Conservation (phyloP, 257 asterid species). For the Sherardia arvensis region DNA sequence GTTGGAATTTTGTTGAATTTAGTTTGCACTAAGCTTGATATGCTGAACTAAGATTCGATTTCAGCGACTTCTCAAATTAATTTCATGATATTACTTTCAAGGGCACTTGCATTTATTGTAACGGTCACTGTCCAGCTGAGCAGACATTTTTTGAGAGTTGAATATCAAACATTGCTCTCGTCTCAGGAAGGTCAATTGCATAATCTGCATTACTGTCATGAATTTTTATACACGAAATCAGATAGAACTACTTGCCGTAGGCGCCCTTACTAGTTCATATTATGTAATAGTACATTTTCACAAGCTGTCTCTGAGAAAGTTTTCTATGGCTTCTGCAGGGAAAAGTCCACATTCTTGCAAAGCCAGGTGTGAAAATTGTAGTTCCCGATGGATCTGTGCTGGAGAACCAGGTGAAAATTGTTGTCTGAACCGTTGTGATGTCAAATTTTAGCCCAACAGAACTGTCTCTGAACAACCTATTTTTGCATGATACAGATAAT, state of each 20-base stretch:
- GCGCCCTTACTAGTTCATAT: neutral
- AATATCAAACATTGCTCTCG: neutral
- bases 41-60: neutral
- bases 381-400: slow-evolving; percentile 62
- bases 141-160: neutral
- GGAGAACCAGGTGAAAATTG: slow-evolving; percentile 44
- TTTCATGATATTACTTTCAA: neutral
- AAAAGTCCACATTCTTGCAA: slow-evolving; percentile 47
- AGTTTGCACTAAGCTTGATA: neutral
- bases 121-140: neutral
- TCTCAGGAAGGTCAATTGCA: neutral
- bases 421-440: neutral
- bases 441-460: neutral
- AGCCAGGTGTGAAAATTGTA: slow-evolving; percentile 40
- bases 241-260: neutral
- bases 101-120: neutral
- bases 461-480: neutral
- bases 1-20: neutral
- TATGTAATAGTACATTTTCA: neutral
- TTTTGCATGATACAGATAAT: slow-evolving; percentile 13
- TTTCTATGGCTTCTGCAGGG: slow-evolving; percentile 37
- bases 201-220: neutral
- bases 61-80: neutral
- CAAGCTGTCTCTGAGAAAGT: neutral
- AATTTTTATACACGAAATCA: neutral